Base-by-base conservation (phyloP, 2,329 filamentous ascomycete genomes). In the Fusarium nisikadoi region DNA sequence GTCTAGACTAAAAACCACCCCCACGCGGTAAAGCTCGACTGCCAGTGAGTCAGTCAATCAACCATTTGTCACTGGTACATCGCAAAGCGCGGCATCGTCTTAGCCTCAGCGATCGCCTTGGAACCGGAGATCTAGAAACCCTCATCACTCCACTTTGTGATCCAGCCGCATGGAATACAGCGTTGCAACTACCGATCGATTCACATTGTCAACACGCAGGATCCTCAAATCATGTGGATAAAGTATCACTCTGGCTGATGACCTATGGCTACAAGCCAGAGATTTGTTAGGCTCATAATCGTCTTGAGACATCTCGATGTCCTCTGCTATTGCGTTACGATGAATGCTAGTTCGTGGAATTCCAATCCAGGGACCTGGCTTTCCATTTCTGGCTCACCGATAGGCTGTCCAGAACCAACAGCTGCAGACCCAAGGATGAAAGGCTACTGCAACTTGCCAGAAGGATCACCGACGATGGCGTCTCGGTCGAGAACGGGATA, bases 1-100 rank as follows among this genome's bases (percentile, higher is more conserved):
- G 52, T 55, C 43, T 46, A 64, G 45, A 43, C 39, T 38, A 53
- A 42, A 54, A 25, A 27, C 23, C 62, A 70, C 76, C 73, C 58
- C 70, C 71, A 74, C 72, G 65, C 66, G 64, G 62, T 65, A 69
- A 64, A 58, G 49, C 67, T 73, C 68, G 58, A 68, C 55, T 70
- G 52, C 70, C 54, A 60, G 65, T 74, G 70, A 76, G 61, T 64
- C 62, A 36, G 53, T 50, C 42, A 57, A 52, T 46, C 46, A 13
- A 68, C 47, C 36, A 64, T 25, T 63, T 49, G 25, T 58, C 41
- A 36, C 25, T 49, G 25, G n/a, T 20, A 50, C 25, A 41, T 73
- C 70, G 70, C 67, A 54, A 71, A 74, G 49, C 71, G 63, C 67
- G 71, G 71, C 43, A 67, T 43, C 31, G 19, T 53, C 39, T 56